phyloP scores from a whole-genome alignment of 805 yeast genomes.

The Wickerhamia fluorescens region DNA sequence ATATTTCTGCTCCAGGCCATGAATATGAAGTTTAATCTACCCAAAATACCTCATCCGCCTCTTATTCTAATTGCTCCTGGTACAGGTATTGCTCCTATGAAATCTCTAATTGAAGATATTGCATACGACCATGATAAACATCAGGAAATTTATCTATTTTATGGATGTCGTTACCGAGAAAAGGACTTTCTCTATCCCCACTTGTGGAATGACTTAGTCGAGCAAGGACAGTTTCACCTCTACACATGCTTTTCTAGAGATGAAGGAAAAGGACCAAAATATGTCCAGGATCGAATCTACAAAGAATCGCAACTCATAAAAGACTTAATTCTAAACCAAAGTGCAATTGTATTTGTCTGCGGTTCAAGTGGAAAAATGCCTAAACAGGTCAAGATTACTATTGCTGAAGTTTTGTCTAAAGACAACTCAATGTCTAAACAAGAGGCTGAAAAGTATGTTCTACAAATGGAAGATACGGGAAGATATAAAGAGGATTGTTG shows the following conservation, averaged over 20 bases:
- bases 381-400: conserved; percentile 71
- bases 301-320: conserved; percentile 41
- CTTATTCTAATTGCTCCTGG: conserved; percentile 83
- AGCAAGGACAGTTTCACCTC: conserved; percentile 26
- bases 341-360: conserved; percentile 72
- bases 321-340: conserved; percentile 43
- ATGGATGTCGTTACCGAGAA: conserved; percentile 62
- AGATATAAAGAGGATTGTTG: conserved; percentile 86
- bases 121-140: conserved; percentile 4
- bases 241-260: conserved; percentile 43
- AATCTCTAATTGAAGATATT: conserved; percentile 50
- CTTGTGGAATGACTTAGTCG: conserved; percentile 38
- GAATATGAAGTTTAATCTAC: conserved; percentile 25
- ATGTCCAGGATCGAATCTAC: conserved; percentile 74
- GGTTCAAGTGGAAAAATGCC: conserved; percentile 98
- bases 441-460: conserved; percentile 44
- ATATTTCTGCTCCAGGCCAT: conserved; percentile 46
- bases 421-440: conserved; percentile 34
- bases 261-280: conserved; percentile 35
- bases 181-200: conserved; percentile 66
- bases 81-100: conserved; percentile 94
- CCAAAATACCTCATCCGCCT: conserved; percentile 24
- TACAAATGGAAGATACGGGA: conserved; percentile 53
- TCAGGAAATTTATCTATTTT: conserved; percentile 48
- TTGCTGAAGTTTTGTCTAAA: conserved; percentile 54